Evolutionary conservation across 371 early-diverging fungal species (phyloP).

Genomic region (Mucor mucedo): DNA sequence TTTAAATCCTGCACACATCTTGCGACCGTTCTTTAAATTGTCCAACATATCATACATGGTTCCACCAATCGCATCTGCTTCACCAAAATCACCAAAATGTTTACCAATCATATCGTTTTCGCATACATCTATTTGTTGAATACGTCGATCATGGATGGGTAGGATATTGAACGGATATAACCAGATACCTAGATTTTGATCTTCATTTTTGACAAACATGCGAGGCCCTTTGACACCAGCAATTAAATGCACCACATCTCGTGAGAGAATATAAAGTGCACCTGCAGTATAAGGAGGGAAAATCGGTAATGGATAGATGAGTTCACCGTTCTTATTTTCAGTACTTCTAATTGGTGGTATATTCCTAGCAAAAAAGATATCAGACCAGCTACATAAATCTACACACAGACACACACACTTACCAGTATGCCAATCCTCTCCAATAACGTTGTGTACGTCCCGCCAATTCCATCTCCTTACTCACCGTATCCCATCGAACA

Average conservation of each 20-base stretch:
- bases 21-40: slow-evolving; percentile 48
- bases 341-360: slow-evolving; percentile 50
- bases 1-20: slow-evolving; percentile 51
- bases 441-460: slow-evolving; percentile 63
- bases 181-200: slow-evolving; percentile 67
- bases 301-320: slow-evolving; percentile 52
- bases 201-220: slow-evolving; percentile 61
- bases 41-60: slow-evolving; percentile 63
- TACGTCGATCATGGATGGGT: slow-evolving; percentile 61
- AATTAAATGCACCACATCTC: slow-evolving; percentile 61
- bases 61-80: slow-evolving; percentile 57
- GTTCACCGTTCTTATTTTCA: slow-evolving; percentile 51
- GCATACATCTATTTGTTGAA: slow-evolving; percentile 68
- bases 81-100: slow-evolving; percentile 63
- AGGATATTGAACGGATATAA: slow-evolving; percentile 61
- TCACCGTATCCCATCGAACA: slow-evolving; percentile 67
- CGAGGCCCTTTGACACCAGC: slow-evolving; percentile 58
- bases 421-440: slow-evolving; percentile 68
- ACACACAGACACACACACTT: slow-evolving; percentile 17
- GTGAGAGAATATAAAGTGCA: slow-evolving; percentile 60
- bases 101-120: slow-evolving; percentile 69
- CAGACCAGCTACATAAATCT: too few species aligned
- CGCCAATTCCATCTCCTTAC: slow-evolving; percentile 52
- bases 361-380: slow-evolving; percentile 29
- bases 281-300: slow-evolving; percentile 67